These are phyloP conservation scores for Serendipita sp. DNA, from an alignment of 768 basidiomycete species.

Conservation along the genomic window DNA sequence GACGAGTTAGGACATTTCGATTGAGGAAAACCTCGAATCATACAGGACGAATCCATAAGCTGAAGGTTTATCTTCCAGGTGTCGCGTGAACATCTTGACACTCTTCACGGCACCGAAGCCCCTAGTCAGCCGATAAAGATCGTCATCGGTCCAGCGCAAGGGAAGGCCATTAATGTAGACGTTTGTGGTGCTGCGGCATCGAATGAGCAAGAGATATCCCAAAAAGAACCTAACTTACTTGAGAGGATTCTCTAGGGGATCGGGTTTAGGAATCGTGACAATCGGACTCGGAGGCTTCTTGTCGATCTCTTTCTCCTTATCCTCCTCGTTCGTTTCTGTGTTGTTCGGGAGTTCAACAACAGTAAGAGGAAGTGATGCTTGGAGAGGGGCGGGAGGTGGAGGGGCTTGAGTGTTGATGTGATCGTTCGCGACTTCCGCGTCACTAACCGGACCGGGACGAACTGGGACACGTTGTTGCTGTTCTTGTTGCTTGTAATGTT, in stretches of 20 bases:
- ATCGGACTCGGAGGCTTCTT: not conserved
- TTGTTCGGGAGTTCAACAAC: not conserved
- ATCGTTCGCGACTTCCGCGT: not conserved
- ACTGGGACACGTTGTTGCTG: not conserved
- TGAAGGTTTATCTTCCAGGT: constrained; percentile 56
- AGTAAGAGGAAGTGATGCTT: not conserved
- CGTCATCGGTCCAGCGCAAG: constrained; percentile 67
- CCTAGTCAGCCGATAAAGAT: constrained; percentile 51
- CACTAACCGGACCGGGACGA: not conserved
- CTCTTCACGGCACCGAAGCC: constrained; percentile 64
- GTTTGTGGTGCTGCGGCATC: constrained; percentile 39
- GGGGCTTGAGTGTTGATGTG: not conserved
- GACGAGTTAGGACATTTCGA: not conserved
- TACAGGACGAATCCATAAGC: constrained; percentile 71
- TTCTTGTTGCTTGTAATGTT: not conserved
- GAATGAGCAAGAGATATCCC: not conserved
- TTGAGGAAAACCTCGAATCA: constrained; percentile 19
- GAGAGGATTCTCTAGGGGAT: constrained; percentile 1
- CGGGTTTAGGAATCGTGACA: not conserved
- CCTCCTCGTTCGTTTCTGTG: not conserved
- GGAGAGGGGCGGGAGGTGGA: too few species aligned
- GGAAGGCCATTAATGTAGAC: constrained; percentile 83
- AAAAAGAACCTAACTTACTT: not conserved
- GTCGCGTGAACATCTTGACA: constrained; percentile 70
- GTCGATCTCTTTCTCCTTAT: not conserved